Base-by-base conservation (phyloP, 495 filamentous ascomycete species). In the Talaromyces proteolyticus region DNA sequence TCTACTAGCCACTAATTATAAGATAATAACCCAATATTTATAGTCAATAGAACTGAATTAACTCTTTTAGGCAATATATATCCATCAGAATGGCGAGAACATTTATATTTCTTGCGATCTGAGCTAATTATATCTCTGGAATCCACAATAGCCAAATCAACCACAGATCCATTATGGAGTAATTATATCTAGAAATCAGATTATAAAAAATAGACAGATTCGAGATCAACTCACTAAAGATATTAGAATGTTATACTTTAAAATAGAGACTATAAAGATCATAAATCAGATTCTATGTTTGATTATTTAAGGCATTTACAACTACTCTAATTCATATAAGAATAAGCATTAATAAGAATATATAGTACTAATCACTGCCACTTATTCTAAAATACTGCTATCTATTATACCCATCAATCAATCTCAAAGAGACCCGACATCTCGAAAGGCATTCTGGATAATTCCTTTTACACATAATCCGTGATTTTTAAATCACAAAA, bases 191-290 rank as follows among this genome's bases (percentile, higher is more conserved):
- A 58, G 49, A 20, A 58, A 63, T 47, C 26, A 53, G 40, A 56
- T 66, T 24, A 62, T 64, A 49, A 61, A 57, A 34, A 25, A 61
- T 55, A 53, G 50, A 16, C 38, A 44, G 8, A 50, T 40, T 14
- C 53, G 62, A 36, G 62, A 66, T 50, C 39, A 53, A 37, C 56
- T 62, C 24, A 50, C 49, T 17, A 53, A 56, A n/a, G 62, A 70
- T 29, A 55, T 54, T 47, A 47, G 39, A 34, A 56, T 59, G 36
- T 18, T 64, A 14, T 65, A 57, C 45, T 53, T 64, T 25, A 57
- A 64, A 38, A 63, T 63, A 53, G 60, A 64, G 45, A 58, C 61
- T n/a, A 61, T 59, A n/a, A 62, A 62, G 3, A 18, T 65, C 20
- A 59, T 55, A 52, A 26, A 58, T 52, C 24, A 53, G n/a, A 50